Conservation (phyloP, 129 eudicot genomes). For the Pulicaria dysenterica region DNA sequence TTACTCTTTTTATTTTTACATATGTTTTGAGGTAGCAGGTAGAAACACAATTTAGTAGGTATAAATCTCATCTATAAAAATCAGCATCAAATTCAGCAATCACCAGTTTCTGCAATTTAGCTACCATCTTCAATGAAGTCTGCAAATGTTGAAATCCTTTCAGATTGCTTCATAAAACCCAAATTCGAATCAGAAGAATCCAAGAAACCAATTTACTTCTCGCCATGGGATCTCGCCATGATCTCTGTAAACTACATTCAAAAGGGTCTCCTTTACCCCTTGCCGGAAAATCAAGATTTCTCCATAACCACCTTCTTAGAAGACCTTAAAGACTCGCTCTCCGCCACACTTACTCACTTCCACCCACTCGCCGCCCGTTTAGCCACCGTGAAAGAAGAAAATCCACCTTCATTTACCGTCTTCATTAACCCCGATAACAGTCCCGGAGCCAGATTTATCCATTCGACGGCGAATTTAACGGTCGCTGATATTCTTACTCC, state of each 20-base stretch:
- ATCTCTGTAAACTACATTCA: conserved; percentile 52
- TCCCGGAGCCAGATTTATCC: conserved; percentile 64
- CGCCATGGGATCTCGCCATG: conserved; percentile 59
- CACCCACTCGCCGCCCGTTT: conserved; percentile 69
- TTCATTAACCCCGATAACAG: conserved; percentile 44
- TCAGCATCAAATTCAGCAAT: background rate
- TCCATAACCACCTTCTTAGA: conserved; percentile 32
- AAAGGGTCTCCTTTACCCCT: conserved; percentile 52
- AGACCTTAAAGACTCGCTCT: conserved; percentile 54
- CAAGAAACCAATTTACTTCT: conserved; percentile 46
- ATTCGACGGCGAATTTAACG: conserved; percentile 37
- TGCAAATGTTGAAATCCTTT: conserved; percentile 34
- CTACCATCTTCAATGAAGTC: conserved; percentile 22
- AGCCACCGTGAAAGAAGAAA: conserved; percentile 32
- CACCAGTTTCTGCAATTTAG: background rate
- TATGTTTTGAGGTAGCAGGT: too few species aligned
- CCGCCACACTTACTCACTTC: conserved; percentile 56
- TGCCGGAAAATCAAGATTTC: conserved; percentile 28
- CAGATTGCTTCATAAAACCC: conserved; percentile 65
- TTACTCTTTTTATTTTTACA: too few species aligned
- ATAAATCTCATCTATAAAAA: background rate
- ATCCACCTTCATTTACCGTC: conserved; percentile 35
- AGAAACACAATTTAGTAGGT: too few species aligned
- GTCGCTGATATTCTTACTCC: conserved; percentile 48
- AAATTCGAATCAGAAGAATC: conserved; percentile 34